Conservation (phyloP, 1,139 yeast genomes). For the Candida sp. region DNA sequence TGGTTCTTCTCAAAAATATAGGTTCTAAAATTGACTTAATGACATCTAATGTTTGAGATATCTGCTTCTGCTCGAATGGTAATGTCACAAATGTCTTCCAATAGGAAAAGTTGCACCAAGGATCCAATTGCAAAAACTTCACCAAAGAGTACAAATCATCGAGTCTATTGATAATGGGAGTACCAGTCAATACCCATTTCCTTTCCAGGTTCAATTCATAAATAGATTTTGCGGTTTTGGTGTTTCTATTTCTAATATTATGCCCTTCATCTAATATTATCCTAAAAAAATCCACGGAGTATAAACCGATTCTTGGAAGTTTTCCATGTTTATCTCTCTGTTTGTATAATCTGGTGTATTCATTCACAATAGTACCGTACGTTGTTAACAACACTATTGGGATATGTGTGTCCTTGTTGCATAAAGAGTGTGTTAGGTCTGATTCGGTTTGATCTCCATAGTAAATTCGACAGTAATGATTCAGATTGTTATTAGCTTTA, state of each 20-base stretch:
- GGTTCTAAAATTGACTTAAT: conserved; percentile 87
- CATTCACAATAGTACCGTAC: conserved; percentile 83
- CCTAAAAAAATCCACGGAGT: conserved; percentile 72
- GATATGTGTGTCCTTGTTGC: conserved; percentile 34
- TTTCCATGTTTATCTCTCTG: conserved; percentile 25
- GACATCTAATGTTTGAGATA: conserved; percentile 72
- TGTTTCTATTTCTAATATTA: conserved; percentile 74
- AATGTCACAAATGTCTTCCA: conserved; percentile 88
- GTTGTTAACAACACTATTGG: conserved; percentile 84
- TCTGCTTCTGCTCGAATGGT: conserved; percentile 75
- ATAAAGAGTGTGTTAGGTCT: conserved; percentile 43
- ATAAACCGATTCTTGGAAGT: conserved; percentile 51
- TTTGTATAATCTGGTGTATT: conserved; percentile 47
- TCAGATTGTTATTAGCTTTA: conserved; percentile 47
- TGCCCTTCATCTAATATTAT: conserved; percentile 93
- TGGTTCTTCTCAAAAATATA: conserved; percentile 78
- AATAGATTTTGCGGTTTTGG: conserved; percentile 81
- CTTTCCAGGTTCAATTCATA: conserved; percentile 61
- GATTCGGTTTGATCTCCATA: conserved; percentile 64
- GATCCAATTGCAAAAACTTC: conserved; percentile 73
- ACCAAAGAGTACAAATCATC: conserved; percentile 84
- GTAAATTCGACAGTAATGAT: conserved; percentile 53
- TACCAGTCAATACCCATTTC: conserved; percentile 90
- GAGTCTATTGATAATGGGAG: conserved; percentile 86
- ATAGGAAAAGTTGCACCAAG: conserved; percentile 84